phyloP scores from a whole-genome alignment of 805 yeast genomes.

The Millerago galiae region DNA sequence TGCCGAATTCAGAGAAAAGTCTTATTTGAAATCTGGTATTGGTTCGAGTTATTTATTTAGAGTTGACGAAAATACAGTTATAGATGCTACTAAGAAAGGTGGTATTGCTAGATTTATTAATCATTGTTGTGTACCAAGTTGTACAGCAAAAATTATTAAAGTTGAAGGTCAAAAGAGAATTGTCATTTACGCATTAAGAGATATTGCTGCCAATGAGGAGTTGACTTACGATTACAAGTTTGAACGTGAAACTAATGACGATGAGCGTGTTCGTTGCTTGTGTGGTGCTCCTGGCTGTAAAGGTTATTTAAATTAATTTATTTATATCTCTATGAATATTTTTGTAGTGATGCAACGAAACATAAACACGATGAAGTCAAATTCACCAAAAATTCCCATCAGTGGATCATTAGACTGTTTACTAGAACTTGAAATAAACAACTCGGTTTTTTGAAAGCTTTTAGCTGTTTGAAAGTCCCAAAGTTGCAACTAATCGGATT shows the following conservation, averaged over 20 bases:
- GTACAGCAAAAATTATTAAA: conserved; percentile 93
- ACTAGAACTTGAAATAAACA: too few relatives aligned
- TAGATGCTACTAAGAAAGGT: conserved; percentile 96
- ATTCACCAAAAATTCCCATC: too few relatives aligned
- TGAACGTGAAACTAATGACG: conserved; percentile 84
- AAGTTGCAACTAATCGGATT: too few relatives aligned
- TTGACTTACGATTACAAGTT: conserved; percentile 94
- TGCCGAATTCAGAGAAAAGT: conserved; percentile 85
- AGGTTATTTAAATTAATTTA: conserved; percentile 68
- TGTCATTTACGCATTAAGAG: conserved; percentile 88
- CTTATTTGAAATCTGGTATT: conserved; percentile 83
- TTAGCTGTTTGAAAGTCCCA: too few relatives aligned
- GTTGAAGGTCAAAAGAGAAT: conserved; percentile 92
- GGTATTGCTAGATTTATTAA: conserved; percentile 96
- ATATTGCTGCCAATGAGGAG: conserved; percentile 84
- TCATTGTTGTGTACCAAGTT: conserved; percentile 96
- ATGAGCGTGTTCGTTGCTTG: conserved; percentile 80
- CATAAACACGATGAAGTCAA: too few relatives aligned
- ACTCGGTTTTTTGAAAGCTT: too few relatives aligned
- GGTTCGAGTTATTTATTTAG: conserved; percentile 93
- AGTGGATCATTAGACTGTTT: too few relatives aligned
- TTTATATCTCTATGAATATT: too few relatives aligned
- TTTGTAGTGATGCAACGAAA: too few relatives aligned
- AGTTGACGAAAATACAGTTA: conserved; percentile 88
- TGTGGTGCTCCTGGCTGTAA: conserved; percentile 96